These are phyloP conservation scores for Lepidium didymum DNA, from an alignment of 345 rosid species.

Conservation along the genomic window DNA sequence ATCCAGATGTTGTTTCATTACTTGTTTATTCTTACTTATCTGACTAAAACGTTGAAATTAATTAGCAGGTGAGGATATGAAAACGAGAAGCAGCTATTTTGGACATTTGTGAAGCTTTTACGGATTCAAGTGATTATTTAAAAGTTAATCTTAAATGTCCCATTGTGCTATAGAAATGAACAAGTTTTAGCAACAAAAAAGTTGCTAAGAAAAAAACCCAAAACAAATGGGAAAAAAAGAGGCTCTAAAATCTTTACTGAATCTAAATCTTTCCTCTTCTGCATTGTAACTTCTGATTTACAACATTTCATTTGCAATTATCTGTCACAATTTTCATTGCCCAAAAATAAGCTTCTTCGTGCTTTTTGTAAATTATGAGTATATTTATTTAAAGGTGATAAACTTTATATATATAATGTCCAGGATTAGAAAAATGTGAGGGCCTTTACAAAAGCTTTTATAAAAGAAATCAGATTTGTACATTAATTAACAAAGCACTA, in stretches of 20 bases:
- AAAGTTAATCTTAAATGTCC: neutral
- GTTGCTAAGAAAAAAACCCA: neutral
- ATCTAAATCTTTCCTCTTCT: neutral
- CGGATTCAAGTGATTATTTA: conserved; percentile 2
- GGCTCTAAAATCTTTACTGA: neutral
- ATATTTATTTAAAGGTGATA: too few species aligned
- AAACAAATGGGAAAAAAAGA: neutral
- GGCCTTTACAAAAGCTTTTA: too few species aligned
- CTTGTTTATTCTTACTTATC: conserved; percentile 4
- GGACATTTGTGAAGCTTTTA: conserved; percentile 16
- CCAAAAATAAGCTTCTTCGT: too few species aligned
- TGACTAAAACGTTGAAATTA: neutral
- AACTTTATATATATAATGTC: too few species aligned
- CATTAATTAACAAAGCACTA: too few species aligned
- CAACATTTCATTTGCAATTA: too few species aligned
- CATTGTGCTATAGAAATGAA: neutral
- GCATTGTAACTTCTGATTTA: neutral
- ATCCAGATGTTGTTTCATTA: neutral
- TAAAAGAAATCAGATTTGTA: too few species aligned
- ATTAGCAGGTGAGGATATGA: neutral
- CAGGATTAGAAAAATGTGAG: too few species aligned
- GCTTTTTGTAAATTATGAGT: too few species aligned
- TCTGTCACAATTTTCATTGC: too few species aligned
- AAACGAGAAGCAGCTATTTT: conserved; percentile 7
- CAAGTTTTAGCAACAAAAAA: neutral